Conservation (phyloP, 1,284 basidiomycete genomes). For the Psilocybe mexicana region DNA sequence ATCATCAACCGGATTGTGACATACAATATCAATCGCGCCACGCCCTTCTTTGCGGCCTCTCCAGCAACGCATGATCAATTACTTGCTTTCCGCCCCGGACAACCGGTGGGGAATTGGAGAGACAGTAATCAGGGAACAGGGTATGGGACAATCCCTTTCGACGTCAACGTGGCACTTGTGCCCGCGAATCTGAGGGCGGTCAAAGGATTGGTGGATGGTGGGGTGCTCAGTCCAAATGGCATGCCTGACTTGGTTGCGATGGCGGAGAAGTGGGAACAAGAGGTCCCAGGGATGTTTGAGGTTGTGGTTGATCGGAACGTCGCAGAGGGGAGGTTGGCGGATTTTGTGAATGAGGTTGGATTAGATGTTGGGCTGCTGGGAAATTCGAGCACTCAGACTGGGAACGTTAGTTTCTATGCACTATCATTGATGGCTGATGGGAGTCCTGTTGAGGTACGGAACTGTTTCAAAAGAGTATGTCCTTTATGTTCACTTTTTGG, state of each 20-base stretch:
- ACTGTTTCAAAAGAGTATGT: neutral
- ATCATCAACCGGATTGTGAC: constrained; percentile 28
- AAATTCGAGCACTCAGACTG: constrained; percentile 9
- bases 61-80: constrained; percentile 20
- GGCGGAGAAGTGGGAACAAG: constrained; percentile 42
- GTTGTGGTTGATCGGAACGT: constrained; percentile 33
- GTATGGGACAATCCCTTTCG: constrained; percentile 47
- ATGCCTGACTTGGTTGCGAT: constrained; percentile 15
- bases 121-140: constrained; percentile 50
- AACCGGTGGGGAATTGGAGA: constrained; percentile 48
- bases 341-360: constrained; percentile 41
- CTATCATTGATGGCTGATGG: constrained; percentile 27
- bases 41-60: constrained; percentile 24
- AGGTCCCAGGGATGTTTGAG: constrained; percentile 42
- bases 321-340: constrained; percentile 36
- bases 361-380: constrained; percentile 35
- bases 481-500: neutral
- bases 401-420: constrained; percentile 26
- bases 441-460: constrained; percentile 25
- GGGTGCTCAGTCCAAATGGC: constrained; percentile 21
- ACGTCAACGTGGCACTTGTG: constrained; percentile 49
- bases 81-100: constrained; percentile 26
- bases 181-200: constrained; percentile 49
- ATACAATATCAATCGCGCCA: constrained; percentile 27
- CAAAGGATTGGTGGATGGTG: constrained; percentile 34